Conservation (phyloP, 257 asterid species). For the Thymus quinquecostatus region DNA sequence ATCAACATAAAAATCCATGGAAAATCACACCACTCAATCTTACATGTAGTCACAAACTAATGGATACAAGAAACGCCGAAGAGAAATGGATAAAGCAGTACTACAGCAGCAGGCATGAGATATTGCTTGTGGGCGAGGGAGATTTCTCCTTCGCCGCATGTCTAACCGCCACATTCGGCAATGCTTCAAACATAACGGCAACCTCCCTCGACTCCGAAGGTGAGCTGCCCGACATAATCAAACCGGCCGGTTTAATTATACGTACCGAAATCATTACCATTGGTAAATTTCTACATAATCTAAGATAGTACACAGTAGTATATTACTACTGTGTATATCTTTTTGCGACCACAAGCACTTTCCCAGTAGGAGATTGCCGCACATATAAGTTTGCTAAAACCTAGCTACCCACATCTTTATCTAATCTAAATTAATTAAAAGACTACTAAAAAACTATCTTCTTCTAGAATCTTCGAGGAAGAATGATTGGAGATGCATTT, state of each 20-base stretch:
- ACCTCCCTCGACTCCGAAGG: background rate
- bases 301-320: too few species aligned
- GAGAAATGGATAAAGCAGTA: slow-evolving; percentile 12
- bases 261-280: too few species aligned
- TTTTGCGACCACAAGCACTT: slow-evolving; percentile 32
- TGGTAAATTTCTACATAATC: too few species aligned
- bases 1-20: background rate
- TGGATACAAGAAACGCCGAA: background rate
- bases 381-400: slow-evolving; percentile 33
- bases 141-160: slow-evolving; percentile 52
- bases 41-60: background rate
- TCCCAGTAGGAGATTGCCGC: slow-evolving; percentile 37
- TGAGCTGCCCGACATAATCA: background rate
- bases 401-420: background rate
- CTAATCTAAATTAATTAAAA: too few species aligned
- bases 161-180: slow-evolving; percentile 29
- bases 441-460: too few species aligned
- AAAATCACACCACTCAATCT: too few species aligned
- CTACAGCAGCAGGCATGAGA: background rate
- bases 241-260: background rate
- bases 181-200: background rate
- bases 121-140: slow-evolving; percentile 20
- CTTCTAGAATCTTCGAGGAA: too few species aligned
- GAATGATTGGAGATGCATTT: too few species aligned
- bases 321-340: too few species aligned